These are phyloP conservation scores for Dioscorea dumetorum DNA, from an alignment of 106 monocot genomes.

Conservation along the genomic window DNA sequence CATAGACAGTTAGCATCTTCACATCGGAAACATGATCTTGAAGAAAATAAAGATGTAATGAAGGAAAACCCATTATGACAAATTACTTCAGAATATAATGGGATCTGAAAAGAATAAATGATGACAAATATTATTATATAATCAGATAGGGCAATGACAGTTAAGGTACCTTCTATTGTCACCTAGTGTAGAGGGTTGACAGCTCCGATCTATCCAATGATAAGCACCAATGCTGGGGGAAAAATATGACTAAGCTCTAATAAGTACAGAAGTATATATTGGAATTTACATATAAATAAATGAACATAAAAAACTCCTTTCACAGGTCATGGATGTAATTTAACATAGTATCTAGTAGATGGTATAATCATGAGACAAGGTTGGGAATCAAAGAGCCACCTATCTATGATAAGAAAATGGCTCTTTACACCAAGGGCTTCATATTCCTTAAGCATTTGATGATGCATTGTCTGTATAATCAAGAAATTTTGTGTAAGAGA, in stretches of 20 bases:
- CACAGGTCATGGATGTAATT: too few species aligned
- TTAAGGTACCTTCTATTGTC: conserved; percentile 33
- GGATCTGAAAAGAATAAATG: too few species aligned
- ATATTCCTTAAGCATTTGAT: conserved; percentile 24
- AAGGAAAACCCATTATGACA: too few species aligned
- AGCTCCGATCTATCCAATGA: conserved; percentile 80
- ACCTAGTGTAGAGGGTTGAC: conserved; percentile 19
- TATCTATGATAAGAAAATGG: conserved; percentile 86
- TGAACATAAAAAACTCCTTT: too few species aligned
- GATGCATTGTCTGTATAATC: conserved; percentile 43
- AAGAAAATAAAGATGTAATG: too few species aligned
- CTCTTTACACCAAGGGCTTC: conserved; percentile 41
- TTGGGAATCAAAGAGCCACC: conserved; percentile 26
- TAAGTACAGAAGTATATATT: neutral
- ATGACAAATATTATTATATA: too few species aligned
- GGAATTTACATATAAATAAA: too few species aligned
- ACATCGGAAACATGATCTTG: too few species aligned
- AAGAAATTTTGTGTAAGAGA: neutral
- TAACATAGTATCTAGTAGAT: too few species aligned
- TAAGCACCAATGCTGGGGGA: conserved; percentile 67
- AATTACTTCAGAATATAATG: too few species aligned
- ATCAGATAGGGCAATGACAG: too few species aligned
- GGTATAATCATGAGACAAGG: neutral
- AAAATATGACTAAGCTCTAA: neutral
- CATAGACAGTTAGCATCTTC: too few species aligned